A percentile compares a stretch with the other conserved stretches of the same genome.
Evolutionary conservation across 208 protist genomes (phyloP).

Genomic region (Herpetomonas tarakana): DNA sequence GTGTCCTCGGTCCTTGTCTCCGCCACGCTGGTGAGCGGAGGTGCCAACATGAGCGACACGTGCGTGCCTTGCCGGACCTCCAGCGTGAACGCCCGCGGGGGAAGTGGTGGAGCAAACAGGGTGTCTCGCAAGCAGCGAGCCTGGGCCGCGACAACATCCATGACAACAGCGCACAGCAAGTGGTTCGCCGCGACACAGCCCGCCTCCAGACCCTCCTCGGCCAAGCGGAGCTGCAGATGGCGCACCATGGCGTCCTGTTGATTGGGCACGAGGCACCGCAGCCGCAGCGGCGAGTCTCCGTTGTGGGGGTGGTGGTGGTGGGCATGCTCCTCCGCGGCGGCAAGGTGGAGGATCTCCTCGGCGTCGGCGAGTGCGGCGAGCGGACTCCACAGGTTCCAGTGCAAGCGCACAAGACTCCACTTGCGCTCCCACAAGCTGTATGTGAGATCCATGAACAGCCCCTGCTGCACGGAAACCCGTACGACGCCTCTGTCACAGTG

Average conservation of each 20-base stretch:
- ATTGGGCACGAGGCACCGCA: slow-evolving; percentile 17
- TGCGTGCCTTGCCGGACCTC: slow-evolving; percentile 68
- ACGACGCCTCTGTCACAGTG: slow-evolving; percentile 36
- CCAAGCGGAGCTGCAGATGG: slow-evolving; percentile 44
- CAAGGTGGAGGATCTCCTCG: no score
- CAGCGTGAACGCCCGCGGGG: slow-evolving; percentile 15
- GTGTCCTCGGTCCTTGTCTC: neutral
- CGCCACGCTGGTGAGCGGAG: slow-evolving; percentile 16
- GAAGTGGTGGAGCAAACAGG: slow-evolving; percentile 53
- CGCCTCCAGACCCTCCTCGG: slow-evolving; percentile 39
- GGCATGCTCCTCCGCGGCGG: neutral
- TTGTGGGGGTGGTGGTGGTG: neutral
- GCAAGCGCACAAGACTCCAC: slow-evolving; percentile 45
- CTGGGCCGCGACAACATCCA: slow-evolving; percentile 62
- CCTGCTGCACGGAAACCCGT: slow-evolving; percentile 46
- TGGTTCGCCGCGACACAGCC: slow-evolving; percentile 58
- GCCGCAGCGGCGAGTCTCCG: neutral
- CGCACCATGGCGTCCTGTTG: slow-evolving; percentile 39
- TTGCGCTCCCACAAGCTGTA: slow-evolving; percentile 33
- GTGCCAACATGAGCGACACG: slow-evolving; percentile 19
- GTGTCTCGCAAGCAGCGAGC: slow-evolving; percentile 23
- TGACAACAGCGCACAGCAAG: slow-evolving; percentile 46
- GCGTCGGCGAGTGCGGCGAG: slow-evolving; percentile 14
- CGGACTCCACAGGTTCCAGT: slow-evolving; percentile 44
- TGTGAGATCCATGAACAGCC: slow-evolving; percentile 57